Evolutionary conservation across 805 yeast species (phyloP).

Genomic region (Metschnikowia corniflorae): DNA sequence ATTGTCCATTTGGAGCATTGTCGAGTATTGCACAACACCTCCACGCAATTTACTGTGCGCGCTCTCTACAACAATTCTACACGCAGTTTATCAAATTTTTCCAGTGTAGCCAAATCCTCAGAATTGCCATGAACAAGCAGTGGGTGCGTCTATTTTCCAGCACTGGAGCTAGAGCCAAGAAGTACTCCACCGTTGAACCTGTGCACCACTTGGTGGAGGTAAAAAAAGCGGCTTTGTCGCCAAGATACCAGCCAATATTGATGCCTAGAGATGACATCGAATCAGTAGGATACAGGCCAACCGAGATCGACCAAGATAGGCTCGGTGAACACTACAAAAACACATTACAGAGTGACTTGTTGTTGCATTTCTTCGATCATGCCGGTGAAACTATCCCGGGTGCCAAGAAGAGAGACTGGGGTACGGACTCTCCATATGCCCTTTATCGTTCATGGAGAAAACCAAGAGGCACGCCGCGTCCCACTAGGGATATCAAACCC

Average conservation of each 20-base stretch:
- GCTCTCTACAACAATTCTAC: conserved; percentile 3
- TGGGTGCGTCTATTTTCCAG: conserved; percentile 31
- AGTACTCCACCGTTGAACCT: conserved; percentile 74
- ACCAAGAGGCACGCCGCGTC: conserved; percentile 72
- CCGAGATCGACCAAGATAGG: conserved; percentile 73
- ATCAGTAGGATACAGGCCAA: conserved; percentile 75
- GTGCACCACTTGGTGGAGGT: conserved; percentile 86
- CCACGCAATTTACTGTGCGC: too few relatives aligned
- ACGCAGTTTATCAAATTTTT: conserved; percentile 12
- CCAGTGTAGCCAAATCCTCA: conserved; percentile 1
- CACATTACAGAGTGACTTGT: conserved; percentile 70
- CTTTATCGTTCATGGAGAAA: conserved; percentile 73
- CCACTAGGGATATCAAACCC: conserved; percentile 70
- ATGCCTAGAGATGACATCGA: conserved; percentile 69
- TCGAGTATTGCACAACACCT: too few relatives aligned
- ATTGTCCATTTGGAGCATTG: too few relatives aligned
- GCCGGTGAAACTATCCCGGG: conserved; percentile 55
- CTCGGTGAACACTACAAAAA: conserved; percentile 71
- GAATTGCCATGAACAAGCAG: conserved; percentile 19
- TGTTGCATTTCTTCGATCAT: conserved; percentile 76
- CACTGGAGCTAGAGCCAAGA: conserved; percentile 47
- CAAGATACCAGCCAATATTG: conserved; percentile 66
- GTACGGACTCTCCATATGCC: conserved; percentile 83
- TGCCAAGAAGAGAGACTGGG: conserved; percentile 77
- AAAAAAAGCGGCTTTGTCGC: conserved; percentile 69